Conservation (phyloP, 1,284 basidiomycete species). For the Tilletia walkeri region DNA sequence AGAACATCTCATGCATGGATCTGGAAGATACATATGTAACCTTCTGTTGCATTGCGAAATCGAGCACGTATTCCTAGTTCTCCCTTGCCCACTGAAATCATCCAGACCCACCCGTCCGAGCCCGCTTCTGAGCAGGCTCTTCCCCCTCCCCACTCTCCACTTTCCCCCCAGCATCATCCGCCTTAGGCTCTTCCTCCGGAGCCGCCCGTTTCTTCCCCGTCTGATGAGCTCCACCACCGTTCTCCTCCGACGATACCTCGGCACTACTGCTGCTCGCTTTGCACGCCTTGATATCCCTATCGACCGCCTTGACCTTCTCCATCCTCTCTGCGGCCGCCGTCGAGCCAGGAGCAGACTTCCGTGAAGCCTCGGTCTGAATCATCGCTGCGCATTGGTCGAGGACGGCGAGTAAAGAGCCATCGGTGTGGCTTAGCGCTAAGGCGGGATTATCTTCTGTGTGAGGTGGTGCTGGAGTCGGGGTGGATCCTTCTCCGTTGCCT, state of each 20-base stretch:
- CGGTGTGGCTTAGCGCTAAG: neutral
- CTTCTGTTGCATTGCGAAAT: too few relatives aligned
- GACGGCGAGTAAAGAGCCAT: conserved; percentile 18
- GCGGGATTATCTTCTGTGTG: conserved; percentile 1
- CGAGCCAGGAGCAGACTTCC: conserved; percentile 18
- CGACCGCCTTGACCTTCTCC: conserved; percentile 40
- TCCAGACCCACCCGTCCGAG: too few relatives aligned
- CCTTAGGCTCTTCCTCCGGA: neutral
- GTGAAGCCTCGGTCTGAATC: neutral
- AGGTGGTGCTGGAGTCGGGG: neutral
- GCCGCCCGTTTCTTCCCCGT: neutral
- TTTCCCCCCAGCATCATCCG: neutral
- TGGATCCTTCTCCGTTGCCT: neutral
- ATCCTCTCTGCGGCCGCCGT: conserved; percentile 25
- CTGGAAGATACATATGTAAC: too few relatives aligned
- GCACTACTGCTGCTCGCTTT: neutral
- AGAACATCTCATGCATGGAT: too few relatives aligned
- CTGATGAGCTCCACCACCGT: neutral
- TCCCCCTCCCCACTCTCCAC: neutral
- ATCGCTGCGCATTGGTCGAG: conserved; percentile 7
- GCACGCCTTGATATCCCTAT: conserved; percentile 21
- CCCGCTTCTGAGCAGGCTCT: too few relatives aligned
- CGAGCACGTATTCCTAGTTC: too few relatives aligned
- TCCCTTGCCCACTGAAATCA: too few relatives aligned
- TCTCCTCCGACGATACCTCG: neutral